Conservation (phyloP, 352 stramenopile species). For the Phytophthora podocarpi region DNA sequence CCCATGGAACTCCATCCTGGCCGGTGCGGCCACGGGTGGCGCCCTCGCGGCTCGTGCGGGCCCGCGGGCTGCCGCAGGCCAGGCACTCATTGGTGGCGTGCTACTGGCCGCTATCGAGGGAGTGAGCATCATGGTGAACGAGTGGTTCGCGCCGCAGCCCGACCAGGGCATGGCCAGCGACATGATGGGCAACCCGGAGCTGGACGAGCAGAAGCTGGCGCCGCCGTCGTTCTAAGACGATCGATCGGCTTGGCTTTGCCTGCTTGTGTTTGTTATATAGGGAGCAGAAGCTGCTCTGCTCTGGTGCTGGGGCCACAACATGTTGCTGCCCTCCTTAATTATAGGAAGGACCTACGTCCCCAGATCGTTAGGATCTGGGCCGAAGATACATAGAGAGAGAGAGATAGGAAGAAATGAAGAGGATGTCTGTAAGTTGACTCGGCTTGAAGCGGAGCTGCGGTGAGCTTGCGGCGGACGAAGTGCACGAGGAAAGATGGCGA, state of each 20-base stretch:
- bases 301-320: slow-evolving; percentile 17
- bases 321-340: slow-evolving; percentile 49
- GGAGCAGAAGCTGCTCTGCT: neutral
- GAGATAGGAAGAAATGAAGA: slow-evolving; percentile 2
- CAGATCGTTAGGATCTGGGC: slow-evolving; percentile 28
- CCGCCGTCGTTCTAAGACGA: slow-evolving; percentile 78
- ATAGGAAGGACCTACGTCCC: slow-evolving; percentile 40
- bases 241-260: slow-evolving; percentile 3
- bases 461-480: slow-evolving; percentile 14
- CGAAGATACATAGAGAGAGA: slow-evolving; percentile 40
- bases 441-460: slow-evolving; percentile 21
- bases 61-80: slow-evolving; percentile 92
- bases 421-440: slow-evolving; percentile 1
- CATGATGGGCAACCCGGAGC: slow-evolving; percentile 59
- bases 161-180: slow-evolving; percentile 47
- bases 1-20: slow-evolving; percentile 99
- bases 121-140: slow-evolving; percentile 95
- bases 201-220: slow-evolving; percentile 87
- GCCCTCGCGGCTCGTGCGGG: slow-evolving; percentile 95
- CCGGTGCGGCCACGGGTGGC: slow-evolving; percentile 95
- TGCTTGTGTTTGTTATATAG: slow-evolving; percentile 35
- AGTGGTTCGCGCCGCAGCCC: slow-evolving; percentile 78
- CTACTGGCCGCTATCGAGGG: slow-evolving; percentile 97
- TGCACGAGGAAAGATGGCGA: slow-evolving; percentile 13
- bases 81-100: slow-evolving; percentile 95